phyloP scores from a whole-genome alignment of 257 asterid genomes.

The Nicotiana paniculata region DNA sequence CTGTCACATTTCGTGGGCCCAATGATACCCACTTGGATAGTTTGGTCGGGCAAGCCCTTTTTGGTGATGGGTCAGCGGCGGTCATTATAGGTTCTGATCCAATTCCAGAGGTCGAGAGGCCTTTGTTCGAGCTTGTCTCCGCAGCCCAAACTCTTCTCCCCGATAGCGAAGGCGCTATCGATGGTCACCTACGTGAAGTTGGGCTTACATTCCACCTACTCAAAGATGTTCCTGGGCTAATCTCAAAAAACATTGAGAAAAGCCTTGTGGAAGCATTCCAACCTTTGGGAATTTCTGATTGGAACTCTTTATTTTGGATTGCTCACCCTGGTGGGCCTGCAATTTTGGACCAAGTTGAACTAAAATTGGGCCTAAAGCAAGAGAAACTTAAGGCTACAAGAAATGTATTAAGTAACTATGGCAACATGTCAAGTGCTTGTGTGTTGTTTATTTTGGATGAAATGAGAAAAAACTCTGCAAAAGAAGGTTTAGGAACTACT shows the following conservation, averaged over 20 bases:
- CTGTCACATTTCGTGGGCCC: slow-evolving; percentile 58
- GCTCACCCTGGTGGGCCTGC: slow-evolving; percentile 81
- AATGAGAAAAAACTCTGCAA: slow-evolving; percentile 54
- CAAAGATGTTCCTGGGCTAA: slow-evolving; percentile 45
- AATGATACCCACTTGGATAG: slow-evolving; percentile 45
- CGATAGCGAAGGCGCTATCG: slow-evolving; percentile 44
- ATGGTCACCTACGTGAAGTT: slow-evolving; percentile 52
- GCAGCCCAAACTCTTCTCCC: slow-evolving; percentile 61
- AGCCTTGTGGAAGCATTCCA: slow-evolving; percentile 45
- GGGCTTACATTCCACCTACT: slow-evolving; percentile 51
- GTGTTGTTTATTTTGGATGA: slow-evolving; percentile 59
- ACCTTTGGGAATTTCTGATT: slow-evolving; percentile 49
- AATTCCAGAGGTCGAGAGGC: slow-evolving; percentile 33
- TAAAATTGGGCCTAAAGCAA: slow-evolving; percentile 35
- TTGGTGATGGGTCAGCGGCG: slow-evolving; percentile 64
- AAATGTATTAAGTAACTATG: slow-evolving; percentile 54
- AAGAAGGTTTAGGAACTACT: slow-evolving; percentile 46
- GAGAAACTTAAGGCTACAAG: slow-evolving; percentile 43
- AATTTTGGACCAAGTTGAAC: slow-evolving; percentile 56
- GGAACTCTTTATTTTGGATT: slow-evolving; percentile 64
- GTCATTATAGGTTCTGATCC: slow-evolving; percentile 49
- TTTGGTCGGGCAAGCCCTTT: slow-evolving; percentile 51
- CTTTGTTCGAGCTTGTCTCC: slow-evolving; percentile 46
- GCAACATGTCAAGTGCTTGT: slow-evolving; percentile 65
- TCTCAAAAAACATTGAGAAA: slow-evolving; percentile 42